Conservation (phyloP, 164 flowering plant genomes). For the Piper betle region DNA sequence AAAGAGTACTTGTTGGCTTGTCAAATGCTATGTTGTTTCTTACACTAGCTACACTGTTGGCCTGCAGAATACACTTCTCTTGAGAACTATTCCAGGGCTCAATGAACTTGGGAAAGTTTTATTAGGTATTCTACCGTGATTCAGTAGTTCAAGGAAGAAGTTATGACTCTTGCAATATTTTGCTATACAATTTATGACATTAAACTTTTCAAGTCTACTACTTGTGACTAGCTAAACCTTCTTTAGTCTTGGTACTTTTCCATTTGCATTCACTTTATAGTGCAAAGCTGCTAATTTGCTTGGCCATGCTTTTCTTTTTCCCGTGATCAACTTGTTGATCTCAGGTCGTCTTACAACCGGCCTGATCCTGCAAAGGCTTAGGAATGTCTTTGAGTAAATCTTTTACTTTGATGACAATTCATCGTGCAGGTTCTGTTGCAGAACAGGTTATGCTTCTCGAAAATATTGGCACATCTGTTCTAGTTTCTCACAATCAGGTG, state of each 20-base stretch:
- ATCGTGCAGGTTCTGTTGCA: constrained; percentile 51
- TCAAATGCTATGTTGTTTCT: neutral
- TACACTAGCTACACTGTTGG: neutral
- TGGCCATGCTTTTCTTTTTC: neutral
- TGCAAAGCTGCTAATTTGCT: too few relatives aligned
- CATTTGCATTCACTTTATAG: too few relatives aligned
- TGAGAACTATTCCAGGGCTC: constrained; percentile 25
- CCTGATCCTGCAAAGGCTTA: neutral
- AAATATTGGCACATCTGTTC: constrained; percentile 92
- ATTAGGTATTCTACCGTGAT: constrained; percentile 13
- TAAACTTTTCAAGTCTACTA: too few relatives aligned
- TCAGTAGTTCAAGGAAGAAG: neutral
- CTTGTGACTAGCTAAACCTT: too few relatives aligned
- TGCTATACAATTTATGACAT: neutral
- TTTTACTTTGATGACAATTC: neutral
- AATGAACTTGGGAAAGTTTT: constrained; percentile 21
- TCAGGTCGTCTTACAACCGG: neutral
- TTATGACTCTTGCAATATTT: neutral
- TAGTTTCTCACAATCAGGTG: constrained; percentile 85
- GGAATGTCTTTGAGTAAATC: neutral
- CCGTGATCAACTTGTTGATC: neutral
- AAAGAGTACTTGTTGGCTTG: too few relatives aligned
- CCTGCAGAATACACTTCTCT: constrained; percentile 21
- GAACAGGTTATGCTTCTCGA: constrained; percentile 98
- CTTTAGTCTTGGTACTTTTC: too few relatives aligned